Evolutionary conservation across 164 flowering plant genomes (phyloP).

Genomic region (Magnolia changhungtana): DNA sequence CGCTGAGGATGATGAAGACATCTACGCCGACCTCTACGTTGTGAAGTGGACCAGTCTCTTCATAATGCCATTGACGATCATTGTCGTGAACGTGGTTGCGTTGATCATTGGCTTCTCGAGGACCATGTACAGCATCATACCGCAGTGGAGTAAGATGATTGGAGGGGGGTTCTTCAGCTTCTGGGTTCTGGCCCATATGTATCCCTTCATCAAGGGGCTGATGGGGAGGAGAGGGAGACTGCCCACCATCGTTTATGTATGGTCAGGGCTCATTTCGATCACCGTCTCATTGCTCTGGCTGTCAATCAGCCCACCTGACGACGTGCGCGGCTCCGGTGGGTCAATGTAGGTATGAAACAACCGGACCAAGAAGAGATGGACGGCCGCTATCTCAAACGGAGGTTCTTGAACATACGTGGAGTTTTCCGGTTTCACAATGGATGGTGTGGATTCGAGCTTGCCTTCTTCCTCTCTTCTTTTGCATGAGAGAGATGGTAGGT

Average conservation of each 20-base stretch:
- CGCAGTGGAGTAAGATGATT: constrained; percentile 53
- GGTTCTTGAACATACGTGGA: too few species aligned
- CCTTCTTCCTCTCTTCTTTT: too few species aligned
- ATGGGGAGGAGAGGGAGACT: constrained; percentile 60
- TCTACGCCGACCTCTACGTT: constrained; percentile 61
- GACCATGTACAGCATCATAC: constrained; percentile 59
- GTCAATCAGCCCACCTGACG: constrained; percentile 48
- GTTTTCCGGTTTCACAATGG: too few species aligned
- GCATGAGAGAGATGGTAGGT: too few species aligned
- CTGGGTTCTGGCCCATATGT: constrained; percentile 72
- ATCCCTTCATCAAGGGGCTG: constrained; percentile 62
- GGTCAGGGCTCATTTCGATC: constrained; percentile 59
- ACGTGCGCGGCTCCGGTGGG: background rate
- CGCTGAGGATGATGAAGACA: constrained; percentile 59
- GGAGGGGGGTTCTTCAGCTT: constrained; percentile 65
- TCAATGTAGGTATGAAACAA: too few species aligned
- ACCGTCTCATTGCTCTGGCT: constrained; percentile 62
- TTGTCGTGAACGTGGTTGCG: constrained; percentile 48
- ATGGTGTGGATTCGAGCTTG: too few species aligned
- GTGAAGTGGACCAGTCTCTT: constrained; percentile 69
- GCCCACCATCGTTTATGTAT: constrained; percentile 59
- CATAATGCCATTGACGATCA: constrained; percentile 58
- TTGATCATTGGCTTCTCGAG: constrained; percentile 49
- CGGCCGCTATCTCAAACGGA: background rate
- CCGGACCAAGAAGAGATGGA: background rate